Evolutionary conservation across 768 basidiomycete species (phyloP).

Genomic region (Gyrodon lividus): DNA sequence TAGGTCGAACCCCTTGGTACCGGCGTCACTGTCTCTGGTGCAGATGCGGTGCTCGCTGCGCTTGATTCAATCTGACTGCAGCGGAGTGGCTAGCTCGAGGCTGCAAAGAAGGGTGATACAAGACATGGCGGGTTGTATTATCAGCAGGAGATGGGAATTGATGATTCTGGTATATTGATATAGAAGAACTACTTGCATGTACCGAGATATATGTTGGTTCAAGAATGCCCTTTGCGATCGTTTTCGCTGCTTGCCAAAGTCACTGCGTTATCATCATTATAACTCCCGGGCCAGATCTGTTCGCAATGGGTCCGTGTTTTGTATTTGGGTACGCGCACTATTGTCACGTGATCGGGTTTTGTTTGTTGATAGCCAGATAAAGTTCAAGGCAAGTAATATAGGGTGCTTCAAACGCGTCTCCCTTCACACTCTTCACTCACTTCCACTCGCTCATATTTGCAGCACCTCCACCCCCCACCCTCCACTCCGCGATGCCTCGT

Average conservation of each 20-base stretch:
- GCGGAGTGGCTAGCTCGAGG: not conserved
- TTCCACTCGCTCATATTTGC: constrained; percentile 12
- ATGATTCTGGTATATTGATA: too few relatives aligned
- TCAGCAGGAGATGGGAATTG: too few relatives aligned
- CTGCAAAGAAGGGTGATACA: not conserved
- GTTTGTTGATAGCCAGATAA: constrained; percentile 37
- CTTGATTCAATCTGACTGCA: constrained; percentile 15
- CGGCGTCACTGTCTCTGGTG: constrained; percentile 56
- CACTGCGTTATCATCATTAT: too few relatives aligned
- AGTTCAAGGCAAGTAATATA: constrained; percentile 29
- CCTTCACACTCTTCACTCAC: constrained; percentile 17
- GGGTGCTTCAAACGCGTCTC: constrained; percentile 31
- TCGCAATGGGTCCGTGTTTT: constrained; percentile 26
- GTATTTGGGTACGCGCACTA: constrained; percentile 30
- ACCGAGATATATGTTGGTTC: too few relatives aligned
- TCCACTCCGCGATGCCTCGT: constrained; percentile 53
- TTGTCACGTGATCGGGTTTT: constrained; percentile 34
- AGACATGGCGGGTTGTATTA: not conserved
- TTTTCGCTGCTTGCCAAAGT: too few relatives aligned
- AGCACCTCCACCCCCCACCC: constrained; percentile 3
- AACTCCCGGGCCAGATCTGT: constrained; percentile 10
- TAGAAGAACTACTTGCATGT: too few relatives aligned
- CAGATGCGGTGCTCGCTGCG: constrained; percentile 55
- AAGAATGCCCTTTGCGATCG: too few relatives aligned
- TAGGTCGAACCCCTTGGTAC: constrained; percentile 46